Base-by-base conservation (phyloP, 2,329 filamentous ascomycete genomes). In the Exutisphaerella laricina region DNA sequence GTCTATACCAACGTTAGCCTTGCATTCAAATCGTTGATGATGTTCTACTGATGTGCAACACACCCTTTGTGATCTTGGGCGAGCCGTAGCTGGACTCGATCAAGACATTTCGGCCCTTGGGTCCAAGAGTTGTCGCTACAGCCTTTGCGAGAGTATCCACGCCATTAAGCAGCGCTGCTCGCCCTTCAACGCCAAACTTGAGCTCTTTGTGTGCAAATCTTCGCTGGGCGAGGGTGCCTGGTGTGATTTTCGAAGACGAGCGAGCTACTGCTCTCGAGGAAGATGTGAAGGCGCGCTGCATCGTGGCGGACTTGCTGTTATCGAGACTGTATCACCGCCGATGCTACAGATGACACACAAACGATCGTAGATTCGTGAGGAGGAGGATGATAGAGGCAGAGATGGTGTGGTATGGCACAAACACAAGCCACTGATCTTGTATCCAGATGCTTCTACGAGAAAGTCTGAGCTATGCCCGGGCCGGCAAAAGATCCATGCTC, bases 31-130 rank as follows among this genome's bases (percentile, higher is more conserved):
- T n/a, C 26, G 16, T 21, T 36, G 14, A 7, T 6, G 25, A 34
- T 33, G 35, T 42, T 35, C n/a, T 20, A 28, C n/a, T 31, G 23
- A 21, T 9, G 26, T 21, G 16, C 6, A 26, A 66, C 76, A 51
- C 75, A 95, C 90, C 90, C 78, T 98, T 98, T 62, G 92, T 98
- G 71, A 98, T 98, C 80, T 98, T 98, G 62, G 92, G 92, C 35
- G 92, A 95, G 69, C 92, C 92, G 64, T 95, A 98, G 76, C 87
- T 88, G 52, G 90, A 96, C 77, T 98, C 92, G 59, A 98, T 98
- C 65, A 98, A 70, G 57, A 98, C 92, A 73, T 97, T 98, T 67
- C 92, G 84, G 70, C 92, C 92, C 79, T 98, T 98, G 62, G 92
- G 92, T 57, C 92, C 92, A 50, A 98, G 80, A 54, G 92, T 98